Conservation (phyloP, 2,329 filamentous ascomycete species). For the Microascus cirrosus region DNA sequence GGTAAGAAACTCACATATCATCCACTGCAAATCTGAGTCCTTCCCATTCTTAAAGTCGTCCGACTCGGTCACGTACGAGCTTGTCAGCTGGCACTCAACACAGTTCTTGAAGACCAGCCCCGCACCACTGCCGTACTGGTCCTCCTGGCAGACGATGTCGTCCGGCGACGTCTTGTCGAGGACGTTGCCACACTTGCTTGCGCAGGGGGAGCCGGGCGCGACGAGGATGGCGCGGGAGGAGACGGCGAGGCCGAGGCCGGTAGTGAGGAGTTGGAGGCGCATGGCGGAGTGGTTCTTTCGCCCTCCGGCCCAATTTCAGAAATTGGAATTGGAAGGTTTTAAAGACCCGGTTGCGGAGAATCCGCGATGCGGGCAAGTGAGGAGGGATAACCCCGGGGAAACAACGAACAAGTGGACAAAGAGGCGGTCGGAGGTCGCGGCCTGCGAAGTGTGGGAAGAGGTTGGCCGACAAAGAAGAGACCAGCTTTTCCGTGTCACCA, state of each 20-base stretch:
- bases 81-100: conserved; percentile 38
- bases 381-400: neutral
- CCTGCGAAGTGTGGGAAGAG: neutral
- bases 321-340: neutral
- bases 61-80: conserved; percentile 26
- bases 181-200: conserved; percentile 40
- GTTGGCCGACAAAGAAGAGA: neutral
- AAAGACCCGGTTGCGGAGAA: neutral
- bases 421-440: neutral
- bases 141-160: conserved; percentile 37
- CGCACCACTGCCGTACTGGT: conserved; percentile 22
- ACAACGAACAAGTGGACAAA: neutral
- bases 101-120: conserved; percentile 42
- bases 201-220: conserved; percentile 35
- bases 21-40: conserved; percentile 39
- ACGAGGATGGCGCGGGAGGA: conserved; percentile 24
- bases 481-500: neutral
- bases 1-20: conserved; percentile 35
- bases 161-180: conserved; percentile 28
- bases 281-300: neutral
- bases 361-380: neutral
- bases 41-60: conserved; percentile 10
- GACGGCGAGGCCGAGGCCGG: neutral
- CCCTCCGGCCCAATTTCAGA: neutral
- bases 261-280: neutral